A percentile compares a stretch with the other conserved stretches of the same genome.
phyloP scores from a whole-genome alignment of 495 filamentous ascomycete species.

The Aspergillus carlsbadensis region DNA sequence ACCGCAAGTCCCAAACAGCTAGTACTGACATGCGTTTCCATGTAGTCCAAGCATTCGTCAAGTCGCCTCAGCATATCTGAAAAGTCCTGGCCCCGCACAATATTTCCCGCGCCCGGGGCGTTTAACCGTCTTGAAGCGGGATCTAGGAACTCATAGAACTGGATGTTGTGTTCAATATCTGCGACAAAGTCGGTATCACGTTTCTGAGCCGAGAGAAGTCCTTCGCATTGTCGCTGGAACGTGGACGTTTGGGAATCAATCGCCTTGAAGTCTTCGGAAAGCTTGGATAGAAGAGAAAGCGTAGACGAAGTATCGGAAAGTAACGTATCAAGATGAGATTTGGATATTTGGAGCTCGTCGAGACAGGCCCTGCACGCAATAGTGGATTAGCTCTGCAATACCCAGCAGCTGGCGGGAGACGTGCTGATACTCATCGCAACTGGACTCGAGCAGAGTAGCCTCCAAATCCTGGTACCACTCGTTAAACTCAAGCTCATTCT shows the following conservation, averaged over 20 bases:
- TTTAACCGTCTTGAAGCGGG: slow-evolving; percentile 86
- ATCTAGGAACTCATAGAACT: slow-evolving; percentile 90
- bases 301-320: slow-evolving; percentile 70
- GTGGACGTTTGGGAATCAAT: slow-evolving; percentile 88
- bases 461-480: slow-evolving; percentile 62
- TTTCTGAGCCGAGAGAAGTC: slow-evolving; percentile 73
- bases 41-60: slow-evolving; percentile 86
- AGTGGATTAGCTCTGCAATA: slow-evolving; percentile 12
- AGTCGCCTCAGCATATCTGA: slow-evolving; percentile 80
- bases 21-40: slow-evolving; percentile 72
- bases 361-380: slow-evolving; percentile 59
- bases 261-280: slow-evolving; percentile 78
- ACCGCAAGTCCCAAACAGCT: not conserved
- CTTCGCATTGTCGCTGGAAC: slow-evolving; percentile 89
- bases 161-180: slow-evolving; percentile 77
- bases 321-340: slow-evolving; percentile 78
- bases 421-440: slow-evolving; percentile 84
- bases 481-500: slow-evolving; percentile 60
- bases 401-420: slow-evolving; percentile 14
- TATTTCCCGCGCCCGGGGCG: slow-evolving; percentile 81
- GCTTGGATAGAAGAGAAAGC: slow-evolving; percentile 67
- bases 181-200: slow-evolving; percentile 73
- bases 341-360: slow-evolving; percentile 75
- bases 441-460: slow-evolving; percentile 69
- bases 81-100: slow-evolving; percentile 78